Evolutionary conservation across 2,329 filamentous ascomycete genomes (phyloP), one percentile per base, ranked within the genome.

Genomic region (Karstenula rhodostoma): DNA sequence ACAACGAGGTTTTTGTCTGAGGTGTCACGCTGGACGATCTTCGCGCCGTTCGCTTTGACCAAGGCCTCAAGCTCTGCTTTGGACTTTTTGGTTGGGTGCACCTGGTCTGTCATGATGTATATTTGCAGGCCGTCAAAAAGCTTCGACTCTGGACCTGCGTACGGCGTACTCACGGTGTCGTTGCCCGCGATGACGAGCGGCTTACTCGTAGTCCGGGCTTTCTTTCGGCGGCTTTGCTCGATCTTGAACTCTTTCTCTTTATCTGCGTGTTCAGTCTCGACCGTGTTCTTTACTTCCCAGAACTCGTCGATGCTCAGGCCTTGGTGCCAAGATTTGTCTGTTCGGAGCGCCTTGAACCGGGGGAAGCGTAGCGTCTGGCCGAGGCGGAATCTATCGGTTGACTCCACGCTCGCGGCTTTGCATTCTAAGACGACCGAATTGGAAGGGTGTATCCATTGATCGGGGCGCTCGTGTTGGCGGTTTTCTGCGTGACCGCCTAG

Each of bases 401-500:
- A 79, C 0, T 86, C 87, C 0, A 96, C 87, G 22, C 89, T 92
- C 0, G 94, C 90, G 3, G 94, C 95, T 78, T 98, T 99, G 63
- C 95, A 91, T 47, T 91, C 90, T 0, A 99, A 70, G 1, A 99
- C 93, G 17, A 99, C 78, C 0, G 94, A 97, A 62, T 98, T 92
- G 55, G 87, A 88, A 0, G 95, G 93, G 35, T 90, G 89, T 71
- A 99, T 98, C 94, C 94, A 99, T 56, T 94, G 86, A 71, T 99
- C 94, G 0, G 95, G 95, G 49, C 85, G 83, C 77, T 98, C 94
- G 63, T 86, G 83, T 71, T 95, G 90, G 9, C 84, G 82, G 57
- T 91, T 89, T 13, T 90, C 90, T 10, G 65, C 58, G 49, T 78
- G 74, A 15, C 93, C 93, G 3, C 88, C 94, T 1, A 98, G 86